Evolutionary conservation across 2,329 filamentous ascomycete genomes (phyloP), one percentile per base, ranked within the genome.

Genomic region (Trichoderma endophyticum): DNA sequence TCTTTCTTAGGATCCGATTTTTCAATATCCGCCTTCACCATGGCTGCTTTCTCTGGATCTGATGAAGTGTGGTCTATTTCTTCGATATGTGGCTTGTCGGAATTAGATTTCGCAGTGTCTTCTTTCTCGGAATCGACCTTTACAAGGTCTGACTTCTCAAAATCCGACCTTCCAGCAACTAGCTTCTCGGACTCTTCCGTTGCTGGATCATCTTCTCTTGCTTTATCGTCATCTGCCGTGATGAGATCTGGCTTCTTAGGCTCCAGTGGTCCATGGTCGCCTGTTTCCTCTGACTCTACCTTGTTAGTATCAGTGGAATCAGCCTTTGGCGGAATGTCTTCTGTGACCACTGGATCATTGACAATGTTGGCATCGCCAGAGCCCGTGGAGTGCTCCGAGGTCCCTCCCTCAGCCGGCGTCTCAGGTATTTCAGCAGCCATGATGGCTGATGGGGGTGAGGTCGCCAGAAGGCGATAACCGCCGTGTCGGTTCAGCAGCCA

Each of bases 361-460:
- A 6, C 43, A 24, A 72, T 57, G 60, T 34, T 48, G 8, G 70
- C 39, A 21, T 57, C 56, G 32, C 54, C 70, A 32, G 56, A 32
- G 24, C 43, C 62, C 30, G 30, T 60, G 15, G 62, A 62, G 26
- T 43, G 65, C 12, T 62, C 65, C 21, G 70, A 57, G 30, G 14
- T 12, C 12, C 6, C 14, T 18, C 18, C 43, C 9, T 39, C 57
- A 9, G 21, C 11, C 2, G 21, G 18, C 36, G 57, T 70, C 28
- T 70, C 57, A 15, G 65, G 15, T 32, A 30, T 39, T 15, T 62
- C 64, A 26, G 30, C 59, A 36, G 56, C 34, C 70, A 71, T 71
- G 57, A 72, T 71, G 71, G 74, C 75, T 21, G 74, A 68, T 69
- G 72, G 18, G 6, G n/a, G 28, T 59, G 12, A 56, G 51, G 26